Percentiles rank a stretch among this genome's conserved stretches.
These are phyloP conservation scores for Marasmius oreades DNA, from an alignment of 1,284 basidiomycete genomes.

Conservation along the genomic window DNA sequence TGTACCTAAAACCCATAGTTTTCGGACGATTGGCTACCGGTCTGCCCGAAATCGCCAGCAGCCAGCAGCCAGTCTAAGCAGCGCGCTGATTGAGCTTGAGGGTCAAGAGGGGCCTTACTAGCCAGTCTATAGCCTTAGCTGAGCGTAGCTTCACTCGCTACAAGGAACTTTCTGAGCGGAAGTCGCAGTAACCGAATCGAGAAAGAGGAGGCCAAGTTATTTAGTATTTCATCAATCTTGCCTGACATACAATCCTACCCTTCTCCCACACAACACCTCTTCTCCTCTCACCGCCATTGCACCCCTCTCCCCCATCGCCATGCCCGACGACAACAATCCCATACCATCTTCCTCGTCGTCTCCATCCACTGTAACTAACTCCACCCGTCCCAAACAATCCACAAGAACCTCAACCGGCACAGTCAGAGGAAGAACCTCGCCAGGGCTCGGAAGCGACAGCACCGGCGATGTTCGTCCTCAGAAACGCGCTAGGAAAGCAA, in stretches of 20 bases:
- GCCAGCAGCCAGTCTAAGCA: no score
- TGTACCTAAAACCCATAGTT: not conserved
- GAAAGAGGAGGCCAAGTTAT: slow-evolving; percentile 6
- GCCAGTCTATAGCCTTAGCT: not conserved
- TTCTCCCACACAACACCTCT: slow-evolving; percentile 7
- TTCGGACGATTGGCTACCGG: no score
- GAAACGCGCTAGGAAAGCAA: slow-evolving; percentile 77
- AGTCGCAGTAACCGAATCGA: slow-evolving; percentile 1
- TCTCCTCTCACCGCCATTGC: slow-evolving; percentile 10
- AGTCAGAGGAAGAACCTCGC: slow-evolving; percentile 46
- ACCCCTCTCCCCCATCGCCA: slow-evolving; percentile 22
- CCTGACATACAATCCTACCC: slow-evolving; percentile 13
- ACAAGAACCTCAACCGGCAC: slow-evolving; percentile 33
- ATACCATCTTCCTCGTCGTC: slow-evolving; percentile 14
- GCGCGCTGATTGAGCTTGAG: not conserved
- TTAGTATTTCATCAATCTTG: not conserved
- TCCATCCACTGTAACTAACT: slow-evolving; percentile 32
- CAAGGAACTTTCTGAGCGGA: not conserved
- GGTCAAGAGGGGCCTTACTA: not conserved
- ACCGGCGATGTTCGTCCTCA: slow-evolving; percentile 52
- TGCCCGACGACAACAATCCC: slow-evolving; percentile 43
- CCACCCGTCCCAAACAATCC: slow-evolving; percentile 39
- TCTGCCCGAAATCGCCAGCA: no score
- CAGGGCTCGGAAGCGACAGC: slow-evolving; percentile 35
- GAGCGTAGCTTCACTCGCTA: not conserved